These are phyloP conservation scores for Phytophthora macrochlamydospora DNA, from an alignment of 352 stramenopile genomes.

Conservation along the genomic window DNA sequence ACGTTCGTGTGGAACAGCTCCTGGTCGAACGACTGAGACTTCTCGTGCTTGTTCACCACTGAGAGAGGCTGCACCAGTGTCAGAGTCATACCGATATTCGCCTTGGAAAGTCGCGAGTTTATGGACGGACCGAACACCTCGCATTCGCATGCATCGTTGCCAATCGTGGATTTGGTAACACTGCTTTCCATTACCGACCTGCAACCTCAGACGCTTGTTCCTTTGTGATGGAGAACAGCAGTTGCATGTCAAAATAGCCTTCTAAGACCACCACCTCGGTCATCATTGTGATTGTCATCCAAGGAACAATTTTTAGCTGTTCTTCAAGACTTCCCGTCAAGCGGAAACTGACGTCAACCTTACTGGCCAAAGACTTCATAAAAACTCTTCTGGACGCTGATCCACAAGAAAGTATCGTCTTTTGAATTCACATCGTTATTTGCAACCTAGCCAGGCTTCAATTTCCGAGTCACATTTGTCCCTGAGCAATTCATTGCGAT, in stretches of 20 bases:
- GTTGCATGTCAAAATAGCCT: no score
- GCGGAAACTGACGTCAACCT: no score
- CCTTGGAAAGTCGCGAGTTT: neutral
- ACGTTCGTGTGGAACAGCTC: no score
- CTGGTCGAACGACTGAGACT: neutral
- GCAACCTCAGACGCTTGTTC: neutral
- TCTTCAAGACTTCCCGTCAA: no score
- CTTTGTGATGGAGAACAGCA: neutral
- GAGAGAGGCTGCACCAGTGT: neutral
- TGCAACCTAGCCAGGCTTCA: slow-evolving; percentile 47
- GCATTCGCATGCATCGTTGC: neutral
- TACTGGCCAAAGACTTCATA: no score
- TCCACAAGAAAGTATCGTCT: no score
- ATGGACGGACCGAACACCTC: neutral
- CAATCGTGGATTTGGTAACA: neutral
- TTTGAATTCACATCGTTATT: neutral
- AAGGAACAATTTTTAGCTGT: no score
- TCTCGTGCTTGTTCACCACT: neutral
- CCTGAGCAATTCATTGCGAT: slow-evolving; percentile 35
- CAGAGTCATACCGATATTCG: neutral
- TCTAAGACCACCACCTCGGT: no score
- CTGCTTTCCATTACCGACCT: neutral
- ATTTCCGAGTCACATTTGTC: slow-evolving; percentile 22
- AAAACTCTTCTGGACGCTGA: no score
- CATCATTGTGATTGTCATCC: no score